Evolutionary conservation across 495 filamentous ascomycete species (phyloP).

Genomic region (Aspergillus panamensis): DNA sequence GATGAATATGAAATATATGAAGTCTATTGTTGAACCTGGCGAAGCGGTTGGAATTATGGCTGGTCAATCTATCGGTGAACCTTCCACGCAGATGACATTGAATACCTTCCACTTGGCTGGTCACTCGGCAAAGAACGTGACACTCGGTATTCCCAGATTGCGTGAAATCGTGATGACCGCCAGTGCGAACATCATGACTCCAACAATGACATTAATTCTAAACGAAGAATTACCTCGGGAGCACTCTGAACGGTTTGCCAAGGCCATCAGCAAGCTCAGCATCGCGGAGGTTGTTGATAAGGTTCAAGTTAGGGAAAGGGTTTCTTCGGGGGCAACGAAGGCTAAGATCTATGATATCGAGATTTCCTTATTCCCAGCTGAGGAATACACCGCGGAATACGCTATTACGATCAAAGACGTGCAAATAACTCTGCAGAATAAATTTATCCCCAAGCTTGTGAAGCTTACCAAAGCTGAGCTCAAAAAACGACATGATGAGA

Average conservation of each 20-base stretch:
- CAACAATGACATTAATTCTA: conserved; percentile 82
- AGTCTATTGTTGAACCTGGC: conserved; percentile 89
- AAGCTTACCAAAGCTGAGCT: conserved; percentile 68
- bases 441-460: conserved; percentile 69
- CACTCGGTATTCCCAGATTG: conserved; percentile 93
- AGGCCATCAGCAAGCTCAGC: conserved; percentile 84
- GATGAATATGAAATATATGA: conserved; percentile 87
- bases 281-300: conserved; percentile 84
- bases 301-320: conserved; percentile 70
- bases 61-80: conserved; percentile 93
- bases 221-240: conserved; percentile 66
- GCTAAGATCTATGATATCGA: conserved; percentile 83
- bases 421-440: conserved; percentile 68
- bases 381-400: conserved; percentile 81
- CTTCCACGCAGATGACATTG: conserved; percentile 98
- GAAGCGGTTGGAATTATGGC: conserved; percentile 98
- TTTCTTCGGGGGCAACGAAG: conserved; percentile 61
- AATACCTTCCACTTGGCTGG: conserved; percentile 99
- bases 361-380: conserved; percentile 75
- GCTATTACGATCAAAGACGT: conserved; percentile 77
- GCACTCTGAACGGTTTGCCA: conserved; percentile 77
- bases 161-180: conserved; percentile 99
- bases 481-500: conserved; percentile 68
- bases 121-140: conserved; percentile 98
- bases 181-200: conserved; percentile 79